Evolutionary conservation across 176 grass and related monocot species (phyloP), one percentile per base, ranked within the genome.

Genomic region (Puya raimondii): DNA sequence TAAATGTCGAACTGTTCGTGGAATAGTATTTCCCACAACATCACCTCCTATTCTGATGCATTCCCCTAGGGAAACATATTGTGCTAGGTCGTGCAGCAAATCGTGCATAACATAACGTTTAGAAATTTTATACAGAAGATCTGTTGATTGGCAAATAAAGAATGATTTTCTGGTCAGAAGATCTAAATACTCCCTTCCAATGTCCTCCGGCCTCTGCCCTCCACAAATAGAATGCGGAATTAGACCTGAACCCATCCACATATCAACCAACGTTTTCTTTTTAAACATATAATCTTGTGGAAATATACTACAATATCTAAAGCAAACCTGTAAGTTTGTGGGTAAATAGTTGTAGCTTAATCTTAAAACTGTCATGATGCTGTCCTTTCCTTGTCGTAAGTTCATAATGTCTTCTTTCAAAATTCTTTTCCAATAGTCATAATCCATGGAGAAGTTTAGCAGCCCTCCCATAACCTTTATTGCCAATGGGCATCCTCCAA

Each of bases 271-370:
- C 20, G 73, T 22, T 23, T n/a, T 10, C 16, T 68, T 71, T 10
- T 26, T 49, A 59, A 80, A 63, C 0, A 16, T 4, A 27, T 51
- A 21, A 16, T 56, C 63, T 67, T 47, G 25, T 1, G 69, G 70
- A 49, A 80, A 67, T 61, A 80, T 74, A 27, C 63, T 61, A 66
- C 78, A 80, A 13, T 80, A 80, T 29, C 58, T 74, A 67, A 80
- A 80, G 26, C 70, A 80, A 59, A 3, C 22, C 22, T 80, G 70
- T 8, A 80, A 56, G 18, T 80, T 9, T 23, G 70, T 1, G 23
- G 78, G 70, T 13, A 80, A 67, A 74, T 68, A 23, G 21, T 68
- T 15, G 49, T 80, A 80, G 23, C 78, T 74, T 14, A 80, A 50
- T 67, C 57, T 80, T 23, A 80, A 53, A 80, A 54, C 66, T 3